Evolutionary conservation across 2,329 filamentous ascomycete species (phyloP), one percentile per base, ranked within the genome.

Genomic region (Beauveria sp.): DNA sequence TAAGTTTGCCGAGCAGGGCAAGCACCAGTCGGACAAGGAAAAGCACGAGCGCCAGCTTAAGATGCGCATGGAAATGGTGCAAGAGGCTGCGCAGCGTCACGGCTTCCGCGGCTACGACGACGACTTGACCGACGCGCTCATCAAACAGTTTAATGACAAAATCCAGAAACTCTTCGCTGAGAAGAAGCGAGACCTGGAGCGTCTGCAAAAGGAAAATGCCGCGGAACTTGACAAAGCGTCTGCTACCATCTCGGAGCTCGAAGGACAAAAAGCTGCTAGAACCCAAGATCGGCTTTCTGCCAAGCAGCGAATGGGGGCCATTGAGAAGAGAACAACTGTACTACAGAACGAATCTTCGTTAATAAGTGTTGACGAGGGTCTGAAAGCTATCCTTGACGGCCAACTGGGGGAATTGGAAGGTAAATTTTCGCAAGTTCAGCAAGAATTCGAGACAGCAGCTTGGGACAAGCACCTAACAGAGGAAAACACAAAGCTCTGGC

Each of bases 301-400:
- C 5, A 89, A 85, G 67, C 84, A 89, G 66, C 86, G 90, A 52
- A 91, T 96, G 63, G 77, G 79, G 1, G 75, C 80, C 6, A 92
- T 95, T 66, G 91, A 96, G 63, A 86, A 82, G 69, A 89, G 89
- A 59, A 84, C 87, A 7, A 75, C 75, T 3, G 75, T 78, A 1
- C 79, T 93, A 40, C 90, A 96, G 69, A 81, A 78, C 52, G 85
- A 89, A 38, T 78, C 91, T 38, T 82, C 88, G 67, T 78, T 79
- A n/a, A 87, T 99, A 60, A 83, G 89, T 42, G 82, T 93, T 34
- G 93, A 99, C 67, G 93, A 98, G 75, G 93, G 93, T 3, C 84
- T 85, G 38, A 90, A 91, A 71, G 89, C 89, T 28, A 79, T 90
- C 3, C 79, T 97, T 7, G 88, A 95, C 67, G 84, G 86, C 18